Conservation (phyloP, 2,329 filamentous ascomycete species). For the Corynespora cassiicola region DNA sequence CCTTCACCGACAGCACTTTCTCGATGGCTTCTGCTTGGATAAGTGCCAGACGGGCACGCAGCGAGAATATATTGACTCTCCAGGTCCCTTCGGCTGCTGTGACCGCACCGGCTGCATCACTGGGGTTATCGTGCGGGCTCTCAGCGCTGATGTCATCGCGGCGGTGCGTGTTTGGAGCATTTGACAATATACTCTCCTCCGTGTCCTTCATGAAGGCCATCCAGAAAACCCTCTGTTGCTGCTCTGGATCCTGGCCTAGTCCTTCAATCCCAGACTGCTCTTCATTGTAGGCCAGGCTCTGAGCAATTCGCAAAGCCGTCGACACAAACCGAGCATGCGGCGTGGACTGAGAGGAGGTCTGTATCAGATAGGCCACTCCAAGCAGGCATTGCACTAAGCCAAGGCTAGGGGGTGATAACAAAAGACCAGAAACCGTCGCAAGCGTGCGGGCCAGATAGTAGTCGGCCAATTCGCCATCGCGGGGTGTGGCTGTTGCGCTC, state of each 20-base stretch:
- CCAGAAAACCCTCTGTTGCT: conserved; percentile 31
- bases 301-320: conserved; percentile 28
- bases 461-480: conserved; percentile 27
- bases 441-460: conserved; percentile 27
- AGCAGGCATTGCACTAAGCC: conserved; percentile 31
- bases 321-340: conserved; percentile 25
- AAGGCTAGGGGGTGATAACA: conserved; percentile 22
- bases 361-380: conserved; percentile 22
- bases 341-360: conserved; percentile 15
- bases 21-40: conserved; percentile 32
- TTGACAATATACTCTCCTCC: conserved; percentile 21
- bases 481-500: conserved; percentile 22
- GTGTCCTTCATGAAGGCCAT: conserved; percentile 28
- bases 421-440: conserved; percentile 16
- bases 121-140: conserved; percentile 17
- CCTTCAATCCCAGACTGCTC: conserved; percentile 3
- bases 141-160: conserved; percentile 22
- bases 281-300: conserved; percentile 26
- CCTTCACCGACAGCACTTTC: conserved; percentile 19
- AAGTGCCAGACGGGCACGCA: conserved; percentile 24
- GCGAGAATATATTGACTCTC: conserved; percentile 26
- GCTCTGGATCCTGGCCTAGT: conserved; percentile 16
- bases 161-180: conserved; percentile 22
- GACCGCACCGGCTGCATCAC: conserved; percentile 21
- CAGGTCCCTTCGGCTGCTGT: conserved; percentile 26